Evolutionary conservation across 2,329 filamentous ascomycete species (phyloP).

Genomic region (Aspergillus versicolor): DNA sequence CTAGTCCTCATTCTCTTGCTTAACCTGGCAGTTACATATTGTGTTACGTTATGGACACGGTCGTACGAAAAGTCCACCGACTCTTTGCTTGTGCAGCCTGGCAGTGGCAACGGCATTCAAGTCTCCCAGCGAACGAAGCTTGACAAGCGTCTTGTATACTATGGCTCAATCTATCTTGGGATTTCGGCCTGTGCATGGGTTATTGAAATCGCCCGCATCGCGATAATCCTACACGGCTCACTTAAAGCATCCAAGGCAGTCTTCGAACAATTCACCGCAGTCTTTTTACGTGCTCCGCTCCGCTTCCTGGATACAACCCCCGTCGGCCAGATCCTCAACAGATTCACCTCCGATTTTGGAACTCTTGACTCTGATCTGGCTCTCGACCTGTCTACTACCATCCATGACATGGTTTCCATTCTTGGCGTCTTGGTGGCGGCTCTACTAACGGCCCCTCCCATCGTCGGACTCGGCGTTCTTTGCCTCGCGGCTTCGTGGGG

Average conservation of each 20-base stretch:
- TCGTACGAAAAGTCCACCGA: constrained; percentile 5
- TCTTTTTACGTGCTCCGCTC: constrained; percentile 67
- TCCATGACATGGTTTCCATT: constrained; percentile 44
- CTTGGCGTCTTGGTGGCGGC: constrained; percentile 4
- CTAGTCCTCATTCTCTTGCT: constrained; percentile 40
- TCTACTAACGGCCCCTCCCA: constrained; percentile 57
- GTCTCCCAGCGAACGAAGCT: constrained; percentile 11
- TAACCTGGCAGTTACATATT: constrained; percentile 14
- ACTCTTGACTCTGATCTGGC: constrained; percentile 67
- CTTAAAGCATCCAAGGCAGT: constrained; percentile 67
- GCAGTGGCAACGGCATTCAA: neutral
- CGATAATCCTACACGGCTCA: constrained; percentile 63
- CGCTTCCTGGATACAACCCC: constrained; percentile 77
- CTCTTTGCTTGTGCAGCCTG: neutral
- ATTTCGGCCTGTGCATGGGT: constrained; percentile 43
- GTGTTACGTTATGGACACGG: constrained; percentile 47
- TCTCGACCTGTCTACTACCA: constrained; percentile 60
- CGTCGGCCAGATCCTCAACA: constrained; percentile 70
- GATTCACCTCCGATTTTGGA: constrained; percentile 74
- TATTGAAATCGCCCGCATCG: constrained; percentile 50
- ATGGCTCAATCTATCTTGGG: constrained; percentile 8
- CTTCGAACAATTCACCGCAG: constrained; percentile 66
- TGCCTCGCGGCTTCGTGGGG: constrained; percentile 54
- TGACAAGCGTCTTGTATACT: constrained; percentile 24
- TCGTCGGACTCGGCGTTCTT: constrained; percentile 61